Percentiles rank a stretch among this genome's conserved stretches.
phyloP scores from a whole-genome alignment of 2,329 filamentous ascomycete genomes.

The Phoma herbarum region DNA sequence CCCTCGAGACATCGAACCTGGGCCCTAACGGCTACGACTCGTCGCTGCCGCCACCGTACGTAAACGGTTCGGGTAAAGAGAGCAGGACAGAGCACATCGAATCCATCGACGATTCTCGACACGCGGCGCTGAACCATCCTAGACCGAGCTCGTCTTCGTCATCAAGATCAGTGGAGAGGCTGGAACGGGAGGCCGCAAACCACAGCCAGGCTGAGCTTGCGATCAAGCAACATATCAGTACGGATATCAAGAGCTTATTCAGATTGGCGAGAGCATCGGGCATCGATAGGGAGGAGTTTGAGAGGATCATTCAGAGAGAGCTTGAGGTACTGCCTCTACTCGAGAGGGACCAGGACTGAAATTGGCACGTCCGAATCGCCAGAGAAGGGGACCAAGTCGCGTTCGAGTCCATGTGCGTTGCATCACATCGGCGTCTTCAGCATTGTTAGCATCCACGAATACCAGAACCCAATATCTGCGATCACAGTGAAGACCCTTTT shows the following conservation, averaged over 20 bases:
- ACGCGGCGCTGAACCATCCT: constrained; percentile 43
- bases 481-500: not conserved
- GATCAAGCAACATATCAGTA: constrained; percentile 80
- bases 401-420: not conserved
- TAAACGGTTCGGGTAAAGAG: constrained; percentile 20
- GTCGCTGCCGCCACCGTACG: constrained; percentile 39
- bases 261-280: constrained; percentile 74
- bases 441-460: constrained; percentile 4
- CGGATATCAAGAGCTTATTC: constrained; percentile 79
- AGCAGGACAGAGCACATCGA: constrained; percentile 37
- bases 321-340: constrained; percentile 74
- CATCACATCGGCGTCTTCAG: constrained; percentile 6
- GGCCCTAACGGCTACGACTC: constrained; percentile 45
- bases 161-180: constrained; percentile 63
- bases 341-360: constrained; percentile 61
- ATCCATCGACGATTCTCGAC: constrained; percentile 31
- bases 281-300: constrained; percentile 79
- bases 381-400: not conserved
- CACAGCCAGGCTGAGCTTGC: constrained; percentile 74
- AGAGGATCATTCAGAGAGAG: constrained; percentile 74
- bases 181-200: constrained; percentile 65
- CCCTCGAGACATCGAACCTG: constrained; percentile 51
- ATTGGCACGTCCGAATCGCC: not conserved
- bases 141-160: constrained; percentile 55
- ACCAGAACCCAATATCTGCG: too few species aligned